Evolutionary conservation across 1,284 basidiomycete species (phyloP).

Genomic region (Meira nashicola): DNA sequence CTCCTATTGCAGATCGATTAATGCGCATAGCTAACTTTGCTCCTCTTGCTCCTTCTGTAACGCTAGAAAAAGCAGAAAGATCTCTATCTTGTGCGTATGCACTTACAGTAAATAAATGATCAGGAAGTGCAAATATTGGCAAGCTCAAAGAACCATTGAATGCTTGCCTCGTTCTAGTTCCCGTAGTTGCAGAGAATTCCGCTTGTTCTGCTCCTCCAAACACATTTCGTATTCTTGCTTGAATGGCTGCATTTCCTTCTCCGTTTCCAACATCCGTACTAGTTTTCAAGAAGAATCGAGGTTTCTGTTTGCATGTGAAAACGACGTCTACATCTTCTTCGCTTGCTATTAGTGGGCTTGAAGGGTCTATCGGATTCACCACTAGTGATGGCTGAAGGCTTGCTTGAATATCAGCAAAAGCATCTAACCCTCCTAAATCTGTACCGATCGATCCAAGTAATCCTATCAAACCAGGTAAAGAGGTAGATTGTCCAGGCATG

Average conservation of each 20-base stretch:
- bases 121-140: slow-evolving; percentile 57
- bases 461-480: slow-evolving; percentile 57
- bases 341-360: slow-evolving; percentile 52
- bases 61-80: slow-evolving; percentile 66
- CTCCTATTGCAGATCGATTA: slow-evolving; percentile 24
- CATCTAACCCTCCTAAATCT: slow-evolving; percentile 68
- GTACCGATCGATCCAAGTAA: slow-evolving; percentile 66
- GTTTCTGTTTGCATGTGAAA: slow-evolving; percentile 70
- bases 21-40: slow-evolving; percentile 60
- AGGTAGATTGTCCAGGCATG: slow-evolving; percentile 36
- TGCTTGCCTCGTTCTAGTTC: slow-evolving; percentile 79
- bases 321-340: slow-evolving; percentile 77
- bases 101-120: slow-evolving; percentile 63
- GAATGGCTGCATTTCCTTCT: slow-evolving; percentile 64
- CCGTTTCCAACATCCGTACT: slow-evolving; percentile 90
- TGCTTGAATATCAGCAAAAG: slow-evolving; percentile 70
- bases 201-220: slow-evolving; percentile 88
- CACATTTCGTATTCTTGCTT: slow-evolving; percentile 61
- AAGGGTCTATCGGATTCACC: slow-evolving; percentile 61
- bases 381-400: slow-evolving; percentile 66
- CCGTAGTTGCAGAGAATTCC: slow-evolving; percentile 75
- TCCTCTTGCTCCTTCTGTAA: slow-evolving; percentile 65
- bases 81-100: slow-evolving; percentile 67
- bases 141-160: slow-evolving; percentile 56
- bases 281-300: slow-evolving; percentile 74